phyloP scores from a whole-genome alignment of 768 basidiomycete species.

The Russula foetens region DNA sequence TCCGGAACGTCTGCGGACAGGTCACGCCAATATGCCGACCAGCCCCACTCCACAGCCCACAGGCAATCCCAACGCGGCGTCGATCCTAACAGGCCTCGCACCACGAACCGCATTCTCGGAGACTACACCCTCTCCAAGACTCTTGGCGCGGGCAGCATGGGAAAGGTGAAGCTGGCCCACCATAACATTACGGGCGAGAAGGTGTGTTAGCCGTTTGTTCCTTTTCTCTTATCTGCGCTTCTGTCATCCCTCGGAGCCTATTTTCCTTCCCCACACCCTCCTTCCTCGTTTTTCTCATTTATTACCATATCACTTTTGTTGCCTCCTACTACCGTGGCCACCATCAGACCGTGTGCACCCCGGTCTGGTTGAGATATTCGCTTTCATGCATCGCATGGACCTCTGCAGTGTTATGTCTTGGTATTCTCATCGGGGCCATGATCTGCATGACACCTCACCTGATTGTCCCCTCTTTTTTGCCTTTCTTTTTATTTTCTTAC shows the following conservation, averaged over 20 bases:
- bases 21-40: slow-evolving; percentile 20
- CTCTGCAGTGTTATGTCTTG: not conserved
- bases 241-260: not conserved
- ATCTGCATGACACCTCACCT: not conserved
- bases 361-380: not conserved
- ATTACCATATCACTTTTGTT: not conserved
- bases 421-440: not conserved
- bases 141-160: slow-evolving; percentile 96
- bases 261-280: not conserved
- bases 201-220: slow-evolving; percentile 40
- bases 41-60: slow-evolving; percentile 13
- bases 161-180: slow-evolving; percentile 94
- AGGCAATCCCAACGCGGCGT: slow-evolving; percentile 17
- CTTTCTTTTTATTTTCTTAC: not conserved
- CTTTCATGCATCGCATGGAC: not conserved
- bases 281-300: not conserved
- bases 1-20: slow-evolving; percentile 24
- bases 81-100: slow-evolving; percentile 24
- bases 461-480: not conserved
- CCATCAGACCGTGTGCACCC: not conserved
- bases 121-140: slow-evolving; percentile 97
- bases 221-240: slow-evolving; percentile 64
- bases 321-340: not conserved
- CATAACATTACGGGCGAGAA: slow-evolving; percentile 88
- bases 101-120: slow-evolving; percentile 59